A percentile compares a stretch with the other conserved stretches of the same genome.
phyloP scores from a whole-genome alignment of 495 filamentous ascomycete species.

The Choiromyces venosus region DNA sequence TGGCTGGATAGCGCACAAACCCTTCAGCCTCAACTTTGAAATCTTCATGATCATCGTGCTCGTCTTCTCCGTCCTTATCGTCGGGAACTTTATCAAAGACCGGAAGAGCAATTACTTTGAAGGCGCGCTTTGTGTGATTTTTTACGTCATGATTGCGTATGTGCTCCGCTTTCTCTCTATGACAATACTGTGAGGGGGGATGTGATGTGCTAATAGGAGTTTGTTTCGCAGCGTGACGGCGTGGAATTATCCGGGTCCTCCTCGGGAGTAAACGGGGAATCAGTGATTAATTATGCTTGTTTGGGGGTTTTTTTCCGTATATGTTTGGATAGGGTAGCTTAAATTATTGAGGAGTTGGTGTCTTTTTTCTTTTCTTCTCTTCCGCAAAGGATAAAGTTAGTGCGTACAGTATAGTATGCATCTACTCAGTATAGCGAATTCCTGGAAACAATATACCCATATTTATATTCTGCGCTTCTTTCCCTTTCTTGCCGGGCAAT shows the following conservation, averaged over 20 bases:
- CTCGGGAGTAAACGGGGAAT: no score
- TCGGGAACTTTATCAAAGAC: constrained; percentile 74
- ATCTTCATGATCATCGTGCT: constrained; percentile 81
- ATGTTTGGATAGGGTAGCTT: no score
- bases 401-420: no score
- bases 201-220: neutral
- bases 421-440: no score
- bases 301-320: no score
- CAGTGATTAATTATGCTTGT: no score
- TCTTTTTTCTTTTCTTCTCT: no score
- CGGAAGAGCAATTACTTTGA: constrained; percentile 77
- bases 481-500: no score
- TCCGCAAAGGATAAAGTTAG: no score
- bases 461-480: no score
- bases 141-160: constrained; percentile 58
- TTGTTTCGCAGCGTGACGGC: constrained; percentile 47
- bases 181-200: neutral
- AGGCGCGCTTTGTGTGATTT: constrained; percentile 66
- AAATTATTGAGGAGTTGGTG: no score
- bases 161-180: constrained; percentile 12
- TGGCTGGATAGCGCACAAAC: constrained; percentile 67
- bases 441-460: no score
- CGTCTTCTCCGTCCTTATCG: constrained; percentile 80
- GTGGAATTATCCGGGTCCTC: constrained; percentile 59
- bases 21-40: constrained; percentile 80